Percentiles rank a stretch among this genome's conserved stretches.
Evolutionary conservation across 257 asterid species (phyloP).

Genomic region (Ajuga chamaepitys): DNA sequence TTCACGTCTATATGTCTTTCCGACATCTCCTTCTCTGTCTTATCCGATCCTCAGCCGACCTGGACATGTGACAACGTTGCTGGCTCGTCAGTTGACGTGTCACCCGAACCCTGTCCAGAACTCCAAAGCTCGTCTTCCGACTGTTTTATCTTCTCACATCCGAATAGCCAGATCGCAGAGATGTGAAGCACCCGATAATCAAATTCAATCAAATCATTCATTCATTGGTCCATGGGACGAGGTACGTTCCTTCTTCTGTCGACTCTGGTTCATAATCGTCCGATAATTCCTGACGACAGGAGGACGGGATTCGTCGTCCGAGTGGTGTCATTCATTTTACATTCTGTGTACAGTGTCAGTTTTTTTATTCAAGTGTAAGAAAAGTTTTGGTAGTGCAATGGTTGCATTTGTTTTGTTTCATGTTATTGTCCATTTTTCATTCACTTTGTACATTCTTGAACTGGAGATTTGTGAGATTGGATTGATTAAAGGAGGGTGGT

Average conservation of each 20-base stretch:
- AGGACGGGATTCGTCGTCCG: conserved; percentile 6
- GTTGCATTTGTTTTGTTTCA: conserved; percentile 22
- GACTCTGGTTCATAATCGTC: conserved; percentile 30
- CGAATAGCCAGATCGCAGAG: conserved; percentile 32
- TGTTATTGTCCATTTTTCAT: conserved; percentile 29
- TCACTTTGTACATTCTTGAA: conserved; percentile 57
- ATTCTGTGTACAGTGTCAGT: conserved; percentile 66
- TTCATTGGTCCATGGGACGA: conserved; percentile 35
- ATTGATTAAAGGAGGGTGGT: conserved; percentile 25
- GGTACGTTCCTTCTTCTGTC: conserved; percentile 8
- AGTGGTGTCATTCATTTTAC: conserved; percentile 23
- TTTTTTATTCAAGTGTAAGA: conserved; percentile 75
- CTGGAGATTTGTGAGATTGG: conserved; percentile 27
- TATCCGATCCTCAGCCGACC: conserved; percentile 23
- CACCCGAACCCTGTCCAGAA: conserved; percentile 61
- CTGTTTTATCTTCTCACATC: conserved; percentile 25
- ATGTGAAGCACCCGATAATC: conserved; percentile 20
- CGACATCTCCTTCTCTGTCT: conserved; percentile 43
- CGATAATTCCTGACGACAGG: conserved; percentile 25
- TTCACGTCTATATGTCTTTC: conserved; percentile 71
- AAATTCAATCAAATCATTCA: conserved; percentile 23
- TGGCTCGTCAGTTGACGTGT: conserved; percentile 55
- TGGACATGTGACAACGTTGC: conserved; percentile 56
- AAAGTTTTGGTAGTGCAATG: conserved; percentile 92
- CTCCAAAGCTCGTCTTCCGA: conserved; percentile 31